These are phyloP conservation scores for Thermothelomyces thermophilus DNA, from an alignment of 2,329 filamentous ascomycete species.

Conservation along the genomic window DNA sequence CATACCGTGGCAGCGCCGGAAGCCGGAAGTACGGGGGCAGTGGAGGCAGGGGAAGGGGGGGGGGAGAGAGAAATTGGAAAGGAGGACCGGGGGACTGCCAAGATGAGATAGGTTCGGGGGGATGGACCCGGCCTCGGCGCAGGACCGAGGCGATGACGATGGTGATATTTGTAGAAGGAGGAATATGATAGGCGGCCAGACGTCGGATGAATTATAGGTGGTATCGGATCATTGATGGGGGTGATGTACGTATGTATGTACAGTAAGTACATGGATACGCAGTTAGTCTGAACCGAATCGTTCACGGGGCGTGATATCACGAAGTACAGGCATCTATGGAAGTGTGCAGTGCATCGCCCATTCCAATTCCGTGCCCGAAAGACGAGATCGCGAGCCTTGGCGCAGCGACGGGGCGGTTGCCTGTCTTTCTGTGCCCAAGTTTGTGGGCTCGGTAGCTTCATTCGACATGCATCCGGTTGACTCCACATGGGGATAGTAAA, in stretches of 20 bases:
- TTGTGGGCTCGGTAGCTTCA: neutral
- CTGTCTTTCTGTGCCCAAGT: neutral
- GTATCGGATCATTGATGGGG: neutral
- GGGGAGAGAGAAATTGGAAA: neutral
- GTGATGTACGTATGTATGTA: neutral
- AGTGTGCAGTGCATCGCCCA: too few relatives aligned
- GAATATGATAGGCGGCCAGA: neutral
- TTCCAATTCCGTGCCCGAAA: neutral
- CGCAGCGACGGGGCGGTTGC: neutral
- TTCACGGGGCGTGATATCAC: neutral
- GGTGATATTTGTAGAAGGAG: neutral
- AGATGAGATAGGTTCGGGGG: too few relatives aligned
- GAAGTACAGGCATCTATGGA: too few relatives aligned
- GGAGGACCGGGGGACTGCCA: too few relatives aligned
- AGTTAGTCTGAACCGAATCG: neutral
- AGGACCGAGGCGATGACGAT: neutral
- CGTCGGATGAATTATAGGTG: neutral
- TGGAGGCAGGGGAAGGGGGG: neutral
- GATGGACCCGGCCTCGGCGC: too few relatives aligned
- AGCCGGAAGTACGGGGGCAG: too few relatives aligned
- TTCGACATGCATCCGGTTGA: neutral
- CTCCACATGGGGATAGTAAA: too few relatives aligned
- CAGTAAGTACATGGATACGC: too few relatives aligned
- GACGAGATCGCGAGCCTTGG: neutral
- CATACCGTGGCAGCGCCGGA: neutral